Base-by-base conservation (phyloP, 176 grass and related monocot genomes). In the Phoenix roebelenii region DNA sequence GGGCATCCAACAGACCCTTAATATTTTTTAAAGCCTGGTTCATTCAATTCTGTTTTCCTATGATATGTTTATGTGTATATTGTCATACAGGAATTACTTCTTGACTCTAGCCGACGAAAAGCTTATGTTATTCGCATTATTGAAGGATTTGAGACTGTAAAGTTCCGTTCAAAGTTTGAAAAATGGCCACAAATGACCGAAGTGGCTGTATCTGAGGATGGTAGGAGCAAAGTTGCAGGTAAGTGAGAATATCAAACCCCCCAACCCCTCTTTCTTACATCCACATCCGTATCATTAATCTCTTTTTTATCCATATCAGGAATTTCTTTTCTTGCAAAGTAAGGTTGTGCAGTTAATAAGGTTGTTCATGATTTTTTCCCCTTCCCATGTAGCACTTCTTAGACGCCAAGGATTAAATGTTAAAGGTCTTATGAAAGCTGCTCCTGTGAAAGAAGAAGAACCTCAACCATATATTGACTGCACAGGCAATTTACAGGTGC, bases 161-260 rank as follows among this genome's bases (percentile, higher is more conserved):
- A 67, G 58, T 98, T 92, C 56, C 90, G 87, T 66, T 88, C 93
- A 75, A 92, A 85, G 58, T 98, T 98, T 75, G 75, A 72, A 18
- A 76, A 83, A 65, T 98, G 93, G 93, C 63, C 93, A 73, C 67
- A 83, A 23, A 85, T 81, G 54, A 78, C 84, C 80, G 87, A 98
- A 22, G 73, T 98, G 63, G 80, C 68, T 88, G 50, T 89, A 17
- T 80, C 87, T 51, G 87, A 85, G 76, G 93, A 98, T 69, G 83
- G 93, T 64, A 88, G 93, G 77, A 87, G 93, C 70, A 98, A 98
- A 85, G 87, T 98, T 80, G 87, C 93, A 92, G 87, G 93, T 98
- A 83, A 75, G 64, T 63, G 22, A 22, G 35, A 44, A 12, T 44
- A 44, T 44, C 10, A 44, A 44, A 44, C 1, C 35, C 2, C 7